Evolutionary conservation across 768 basidiomycete species (phyloP), one percentile per base, ranked within the genome.

Genomic region (Arthromyces matolae): DNA sequence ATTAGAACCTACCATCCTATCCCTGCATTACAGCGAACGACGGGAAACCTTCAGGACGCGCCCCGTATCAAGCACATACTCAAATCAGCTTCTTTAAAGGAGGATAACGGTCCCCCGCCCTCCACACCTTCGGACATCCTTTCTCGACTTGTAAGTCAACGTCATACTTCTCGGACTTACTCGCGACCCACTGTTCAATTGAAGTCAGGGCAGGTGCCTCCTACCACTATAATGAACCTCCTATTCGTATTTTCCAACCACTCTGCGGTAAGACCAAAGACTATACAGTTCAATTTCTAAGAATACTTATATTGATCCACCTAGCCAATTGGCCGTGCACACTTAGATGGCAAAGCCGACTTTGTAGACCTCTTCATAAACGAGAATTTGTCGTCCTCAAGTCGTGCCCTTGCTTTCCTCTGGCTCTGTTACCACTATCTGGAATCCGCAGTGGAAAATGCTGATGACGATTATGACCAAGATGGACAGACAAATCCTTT

Each of bases 361-460:
- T 86, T 93, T 51, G 72, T 86, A 22, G 91, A 93, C 68, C 69
- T 94, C 47, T 94, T 94, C 67, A 72, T 88, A 42, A 85, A 88
- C 20, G 64, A 63, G 8, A 80, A 86, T 55, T 73, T 90, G 35
- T 83, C 89, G 7, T 91, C 91, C 1, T 62, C 67, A 5, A 81
- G 84, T 42, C 85, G 93, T 35, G 89, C 88, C 6, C 75, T 70
- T 35, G 87, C 85, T 3, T 92, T 95, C 64, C 77, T 95, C 23
- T 92, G 88, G 86, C 75, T 93, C 46, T 77, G 92, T 59, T 93
- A 80, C 67, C 81, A 86, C 59, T 88, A 89, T 60, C 75, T 88
- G 51, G 86, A 89, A 60, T 65, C 66, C 12, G 61, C 66, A 8
- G 56, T 64, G 4, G 53, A 50, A 24, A 56, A 64, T 23, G 53